A percentile compares a stretch with the other conserved stretches of the same genome.
Conservation (phyloP, 768 basidiomycete genomes). For the Macrolepiota albuminosa region DNA sequence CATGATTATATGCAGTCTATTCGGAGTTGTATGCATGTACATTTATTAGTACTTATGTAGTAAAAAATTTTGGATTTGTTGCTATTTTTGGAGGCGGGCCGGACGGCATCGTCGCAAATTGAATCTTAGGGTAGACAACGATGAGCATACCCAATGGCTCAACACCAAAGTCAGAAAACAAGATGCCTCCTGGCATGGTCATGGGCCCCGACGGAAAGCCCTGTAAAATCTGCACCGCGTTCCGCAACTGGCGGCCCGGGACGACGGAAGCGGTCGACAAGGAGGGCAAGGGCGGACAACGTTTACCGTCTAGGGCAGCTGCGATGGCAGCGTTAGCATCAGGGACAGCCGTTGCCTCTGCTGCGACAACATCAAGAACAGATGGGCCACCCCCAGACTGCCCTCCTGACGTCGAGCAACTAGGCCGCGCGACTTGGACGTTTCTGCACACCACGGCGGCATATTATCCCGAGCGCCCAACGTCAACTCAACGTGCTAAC, state of each 20-base stretch:
- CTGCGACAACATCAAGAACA: constrained; percentile 21
- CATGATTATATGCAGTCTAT: constrained; percentile 33
- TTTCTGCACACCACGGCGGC: constrained; percentile 95
- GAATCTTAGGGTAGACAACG: not conserved
- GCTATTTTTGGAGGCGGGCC: constrained; percentile 1
- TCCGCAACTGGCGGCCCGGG: constrained; percentile 61
- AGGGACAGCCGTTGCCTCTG: constrained; percentile 16
- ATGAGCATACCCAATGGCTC: constrained; percentile 5
- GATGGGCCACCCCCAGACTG: constrained; percentile 58
- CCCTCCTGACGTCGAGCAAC: constrained; percentile 85
- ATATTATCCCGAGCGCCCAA: constrained; percentile 87
- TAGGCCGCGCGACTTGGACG: constrained; percentile 93
- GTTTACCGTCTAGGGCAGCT: constrained; percentile 18
- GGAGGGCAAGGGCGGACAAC: constrained; percentile 17
- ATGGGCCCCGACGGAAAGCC: constrained; percentile 93
- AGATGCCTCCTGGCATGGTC: constrained; percentile 78
- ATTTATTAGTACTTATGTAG: not conserved
- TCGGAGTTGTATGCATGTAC: not conserved
- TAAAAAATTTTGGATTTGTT: not conserved
- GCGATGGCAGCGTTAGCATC: constrained; percentile 24
- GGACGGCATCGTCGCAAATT: not conserved
- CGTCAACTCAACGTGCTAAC: constrained; percentile 67
- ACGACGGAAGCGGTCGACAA: constrained; percentile 25
- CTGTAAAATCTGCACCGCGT: constrained; percentile 88
- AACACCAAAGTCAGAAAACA: constrained; percentile 2